Evolutionary conservation across 306 rosid species (phyloP), one percentile per base, ranked within the genome.

Genomic region (Malus fusca): DNA sequence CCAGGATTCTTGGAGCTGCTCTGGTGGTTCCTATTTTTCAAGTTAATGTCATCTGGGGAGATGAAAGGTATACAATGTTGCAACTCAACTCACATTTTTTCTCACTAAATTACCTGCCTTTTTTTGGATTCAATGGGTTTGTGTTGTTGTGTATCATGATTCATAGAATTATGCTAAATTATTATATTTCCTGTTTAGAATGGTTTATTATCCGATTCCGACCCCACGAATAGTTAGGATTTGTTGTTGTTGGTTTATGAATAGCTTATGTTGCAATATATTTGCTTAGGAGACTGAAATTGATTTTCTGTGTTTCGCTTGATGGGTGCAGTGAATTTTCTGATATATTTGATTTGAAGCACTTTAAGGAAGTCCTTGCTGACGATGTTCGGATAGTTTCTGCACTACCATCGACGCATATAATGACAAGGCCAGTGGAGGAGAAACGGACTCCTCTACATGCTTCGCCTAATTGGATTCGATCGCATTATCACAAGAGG

Each of bases 41-140:
- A 88, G 98, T 95, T 80, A 95, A 95, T 61, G 90, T 87, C 78
- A 95, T 95, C 69, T 95, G 99, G 99, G 99, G 93, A 53, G 99
- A 95, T 86, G 99, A 95, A 84, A 95, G 99, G 99, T 90, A 82
- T 42, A 21, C 40, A 53, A 42, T 5, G 30, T n/a, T 43, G 1
- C 30, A 4, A 11, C 69, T 37, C 23, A n/a, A 11, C 68, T 37
- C 22, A 11, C 2, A 59, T 19, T 22, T 60, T 60, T 69, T 61
- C 46, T 30, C 13, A 7, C 55, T 22, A 15, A 25, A 53, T 21
- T 37, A 52, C 8, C 10, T 53, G 10, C n/a, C 23, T 35, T 28
- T 48, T 48, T 15, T 48, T 18, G 21, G 55, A 22, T 28, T 65
- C n/a, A 31, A 11, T 63, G 13, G 6, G 71, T 64, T 46, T 22